Base-by-base conservation (phyloP, 1,139 yeast genomes). In the Diutina mesorugosa region DNA sequence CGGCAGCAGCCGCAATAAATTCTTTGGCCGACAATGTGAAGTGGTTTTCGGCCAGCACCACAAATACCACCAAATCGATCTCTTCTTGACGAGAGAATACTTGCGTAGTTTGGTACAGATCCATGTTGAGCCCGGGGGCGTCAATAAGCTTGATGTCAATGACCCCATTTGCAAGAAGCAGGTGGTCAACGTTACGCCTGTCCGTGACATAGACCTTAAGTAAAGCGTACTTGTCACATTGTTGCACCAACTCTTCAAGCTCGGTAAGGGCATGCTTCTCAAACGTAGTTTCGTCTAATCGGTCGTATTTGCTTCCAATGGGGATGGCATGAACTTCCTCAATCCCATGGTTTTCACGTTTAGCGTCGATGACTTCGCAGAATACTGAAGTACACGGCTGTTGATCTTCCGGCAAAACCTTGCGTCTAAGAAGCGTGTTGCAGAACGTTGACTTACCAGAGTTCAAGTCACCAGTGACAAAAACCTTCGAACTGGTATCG, bases 301-400 rank as follows among this genome's bases (percentile, higher is more conserved):
- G 75, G 60, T 83, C 72, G 66, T 90, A 90, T 0, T 72, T 74
- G 7, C 69, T 64, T 1, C 84, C 87, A 26, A 83, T 77, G 8
- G 82, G 81, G n/a, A 95, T 83, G 0, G 99, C 98, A 68, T 95
- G 99, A 0, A 93, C 98, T 66, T 91, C 96, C 68, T 93, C 98
- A 16, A 82, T 65, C 16, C 85, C 81, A 54, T 77, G 72, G 66
- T 93, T 93, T 57, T 85, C 90, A 51, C 81, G 76, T 3, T 70
- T 64, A 10, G 93, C 90, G 67, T 93, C 97, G 26, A 89, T 75
- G 3, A 95, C 95, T 69, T 95, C 99, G 68, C 97, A 91, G 66
- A 95, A 95, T 0, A 95, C 97, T 58, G 90, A 85, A 0, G 99
- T 95, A 64, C 98, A 91, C 1, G 99, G 99, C 65, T 95, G 96